Conservation (phyloP, 2,329 filamentous ascomycete genomes). For the Drechslerella dactyloides region DNA sequence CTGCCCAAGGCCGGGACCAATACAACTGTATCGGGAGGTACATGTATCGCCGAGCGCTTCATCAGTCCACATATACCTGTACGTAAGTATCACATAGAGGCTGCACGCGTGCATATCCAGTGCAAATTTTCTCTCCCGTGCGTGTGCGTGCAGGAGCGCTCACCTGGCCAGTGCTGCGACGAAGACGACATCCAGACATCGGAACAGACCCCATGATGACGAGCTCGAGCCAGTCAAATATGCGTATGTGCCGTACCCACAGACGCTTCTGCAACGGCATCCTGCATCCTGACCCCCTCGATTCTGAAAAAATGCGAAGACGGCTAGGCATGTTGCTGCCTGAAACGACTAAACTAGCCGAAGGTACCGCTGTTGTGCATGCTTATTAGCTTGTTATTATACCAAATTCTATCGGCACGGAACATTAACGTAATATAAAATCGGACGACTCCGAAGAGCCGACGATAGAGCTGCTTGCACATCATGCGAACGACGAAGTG, state of each 20-base stretch:
- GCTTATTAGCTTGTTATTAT: not conserved
- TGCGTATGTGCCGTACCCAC: not conserved
- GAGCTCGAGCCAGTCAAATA: not conserved
- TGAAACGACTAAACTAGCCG: constrained; percentile 46
- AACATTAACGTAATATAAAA: not conserved
- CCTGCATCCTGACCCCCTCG: not conserved
- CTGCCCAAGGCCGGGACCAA: not conserved
- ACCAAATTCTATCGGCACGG: not conserved
- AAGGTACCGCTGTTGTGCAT: not conserved
- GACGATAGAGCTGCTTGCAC: too few species aligned
- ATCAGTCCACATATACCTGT: not conserved
- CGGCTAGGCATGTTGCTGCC: constrained; percentile 36
- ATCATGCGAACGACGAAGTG: too few species aligned
- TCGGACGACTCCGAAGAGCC: too few species aligned
- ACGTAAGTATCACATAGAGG: not conserved
- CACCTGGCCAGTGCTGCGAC: not conserved
- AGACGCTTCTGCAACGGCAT: too few species aligned
- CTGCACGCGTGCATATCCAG: not conserved
- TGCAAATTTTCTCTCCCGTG: not conserved
- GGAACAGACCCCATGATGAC: not conserved
- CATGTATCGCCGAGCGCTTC: not conserved
- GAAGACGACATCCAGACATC: too few species aligned
- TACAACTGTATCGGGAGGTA: not conserved
- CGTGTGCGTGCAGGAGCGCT: not conserved
- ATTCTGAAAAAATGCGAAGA: constrained; percentile 33